These are phyloP conservation scores for Penicillium brasilianum DNA, from an alignment of 2,329 filamentous ascomycete species.

Conservation along the genomic window DNA sequence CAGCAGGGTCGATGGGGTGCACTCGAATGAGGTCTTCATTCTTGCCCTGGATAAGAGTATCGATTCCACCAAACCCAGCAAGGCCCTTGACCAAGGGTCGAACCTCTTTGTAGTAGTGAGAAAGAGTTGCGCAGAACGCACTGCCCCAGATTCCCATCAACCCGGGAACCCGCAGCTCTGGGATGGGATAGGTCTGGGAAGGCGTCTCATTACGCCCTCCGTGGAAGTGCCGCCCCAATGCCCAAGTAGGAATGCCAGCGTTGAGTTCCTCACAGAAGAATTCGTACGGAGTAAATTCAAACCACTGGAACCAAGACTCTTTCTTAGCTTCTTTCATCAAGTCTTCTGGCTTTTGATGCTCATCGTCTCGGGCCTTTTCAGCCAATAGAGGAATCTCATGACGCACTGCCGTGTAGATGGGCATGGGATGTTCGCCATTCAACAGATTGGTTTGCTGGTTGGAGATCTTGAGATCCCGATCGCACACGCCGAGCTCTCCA, in stretches of 20 bases:
- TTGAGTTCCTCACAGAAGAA: conserved; percentile 92
- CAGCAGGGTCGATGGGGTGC: conserved; percentile 90
- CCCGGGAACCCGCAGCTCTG: conserved; percentile 81
- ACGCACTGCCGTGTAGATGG: conserved; percentile 93
- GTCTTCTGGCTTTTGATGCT: conserved; percentile 38
- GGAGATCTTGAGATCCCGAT: conserved; percentile 85
- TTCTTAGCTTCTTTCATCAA: conserved; percentile 55
- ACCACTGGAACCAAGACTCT: conserved; percentile 97
- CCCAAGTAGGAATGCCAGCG: conserved; percentile 94
- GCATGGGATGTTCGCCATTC: conserved; percentile 80
- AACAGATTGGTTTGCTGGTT: conserved; percentile 79
- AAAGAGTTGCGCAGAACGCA: conserved; percentile 93
- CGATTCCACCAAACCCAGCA: conserved; percentile 75
- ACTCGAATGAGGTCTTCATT: conserved; percentile 87
- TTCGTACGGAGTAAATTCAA: conserved; percentile 92
- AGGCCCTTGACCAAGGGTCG: conserved; percentile 78
- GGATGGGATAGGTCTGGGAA: conserved; percentile 70
- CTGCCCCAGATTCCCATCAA: conserved; percentile 95
- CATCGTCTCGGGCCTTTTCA: conserved; percentile 35
- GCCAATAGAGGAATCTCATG: conserved; percentile 83
- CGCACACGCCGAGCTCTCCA: conserved; percentile 77
- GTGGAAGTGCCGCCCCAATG: conserved; percentile 81
- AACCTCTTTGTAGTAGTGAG: conserved; percentile 94
- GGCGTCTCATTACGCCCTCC: conserved; percentile 69
- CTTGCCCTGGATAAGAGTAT: conserved; percentile 79